Conservation (phyloP, 495 filamentous ascomycete genomes). For the Penicillium longicatenatum region DNA sequence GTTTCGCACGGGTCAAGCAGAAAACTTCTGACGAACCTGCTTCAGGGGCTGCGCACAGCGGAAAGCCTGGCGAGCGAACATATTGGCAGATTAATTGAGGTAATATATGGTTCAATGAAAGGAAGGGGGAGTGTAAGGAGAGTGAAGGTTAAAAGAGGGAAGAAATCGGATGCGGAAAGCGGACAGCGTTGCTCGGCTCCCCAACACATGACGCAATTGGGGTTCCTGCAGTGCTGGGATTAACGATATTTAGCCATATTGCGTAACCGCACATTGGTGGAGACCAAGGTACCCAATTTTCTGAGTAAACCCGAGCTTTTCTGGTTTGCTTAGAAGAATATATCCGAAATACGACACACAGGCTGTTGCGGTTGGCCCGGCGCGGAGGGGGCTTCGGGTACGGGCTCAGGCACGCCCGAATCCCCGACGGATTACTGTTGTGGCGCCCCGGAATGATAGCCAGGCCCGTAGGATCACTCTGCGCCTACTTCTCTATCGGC, state of each 20-base stretch:
- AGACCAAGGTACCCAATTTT: constrained; percentile 7
- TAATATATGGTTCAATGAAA: constrained; percentile 11
- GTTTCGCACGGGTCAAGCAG: background rate
- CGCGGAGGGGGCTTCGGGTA: background rate
- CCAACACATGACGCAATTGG: constrained; percentile 32
- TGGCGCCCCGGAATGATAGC: constrained; percentile 2
- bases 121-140: constrained; percentile 12
- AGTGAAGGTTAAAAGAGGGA: constrained; percentile 17
- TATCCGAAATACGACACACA: background rate
- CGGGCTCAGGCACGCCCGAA: constrained; percentile 1
- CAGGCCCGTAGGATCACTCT: background rate
- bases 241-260: constrained; percentile 9
- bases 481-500: background rate
- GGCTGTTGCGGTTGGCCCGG: background rate
- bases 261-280: constrained; percentile 5
- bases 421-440: background rate
- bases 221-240: background rate
- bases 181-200: constrained; percentile 24
- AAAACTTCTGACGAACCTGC: constrained; percentile 39
- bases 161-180: constrained; percentile 32
- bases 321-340: background rate
- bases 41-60: constrained; percentile 50
- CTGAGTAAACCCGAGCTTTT: background rate
- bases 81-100: constrained; percentile 28
- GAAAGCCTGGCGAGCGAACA: constrained; percentile 54